phyloP scores from a whole-genome alignment of 2,329 filamentous ascomycete species.

The Pezicula carpinea region DNA sequence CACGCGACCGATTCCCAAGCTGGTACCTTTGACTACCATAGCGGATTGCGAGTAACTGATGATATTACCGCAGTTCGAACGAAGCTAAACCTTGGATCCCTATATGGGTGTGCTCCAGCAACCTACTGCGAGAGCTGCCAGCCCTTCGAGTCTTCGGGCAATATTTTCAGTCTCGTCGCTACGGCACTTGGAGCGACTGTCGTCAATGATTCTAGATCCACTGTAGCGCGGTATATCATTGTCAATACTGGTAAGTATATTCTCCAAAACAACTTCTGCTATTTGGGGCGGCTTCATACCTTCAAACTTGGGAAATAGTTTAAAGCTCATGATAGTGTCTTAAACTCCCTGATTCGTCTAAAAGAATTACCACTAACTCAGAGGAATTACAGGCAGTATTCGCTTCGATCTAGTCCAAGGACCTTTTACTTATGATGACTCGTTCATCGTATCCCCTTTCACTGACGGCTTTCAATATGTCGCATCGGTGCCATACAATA shows the following conservation, averaged over 20 bases:
- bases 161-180: constrained; percentile 62
- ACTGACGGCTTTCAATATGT: constrained; percentile 72
- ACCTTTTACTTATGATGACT: constrained; percentile 79
- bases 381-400: constrained; percentile 45
- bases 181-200: constrained; percentile 66
- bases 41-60: constrained; percentile 64
- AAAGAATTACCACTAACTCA: too few species aligned
- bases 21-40: constrained; percentile 67
- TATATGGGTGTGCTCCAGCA: constrained; percentile 74
- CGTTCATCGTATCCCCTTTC: constrained; percentile 83
- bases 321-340: too few species aligned
- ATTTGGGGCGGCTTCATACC: too few species aligned
- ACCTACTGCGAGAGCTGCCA: constrained; percentile 78
- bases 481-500: constrained; percentile 71
- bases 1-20: constrained; percentile 71
- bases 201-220: constrained; percentile 49
- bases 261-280: too few species aligned
- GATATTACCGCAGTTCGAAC: constrained; percentile 66
- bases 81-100: constrained; percentile 63
- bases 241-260: constrained; percentile 65
- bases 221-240: constrained; percentile 65
- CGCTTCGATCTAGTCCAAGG: constrained; percentile 94
- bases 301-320: too few species aligned
- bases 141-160: constrained; percentile 65
- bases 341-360: too few species aligned